Conservation (phyloP, 208 protist genomes). For the Leishmania tarentolae region DNA sequence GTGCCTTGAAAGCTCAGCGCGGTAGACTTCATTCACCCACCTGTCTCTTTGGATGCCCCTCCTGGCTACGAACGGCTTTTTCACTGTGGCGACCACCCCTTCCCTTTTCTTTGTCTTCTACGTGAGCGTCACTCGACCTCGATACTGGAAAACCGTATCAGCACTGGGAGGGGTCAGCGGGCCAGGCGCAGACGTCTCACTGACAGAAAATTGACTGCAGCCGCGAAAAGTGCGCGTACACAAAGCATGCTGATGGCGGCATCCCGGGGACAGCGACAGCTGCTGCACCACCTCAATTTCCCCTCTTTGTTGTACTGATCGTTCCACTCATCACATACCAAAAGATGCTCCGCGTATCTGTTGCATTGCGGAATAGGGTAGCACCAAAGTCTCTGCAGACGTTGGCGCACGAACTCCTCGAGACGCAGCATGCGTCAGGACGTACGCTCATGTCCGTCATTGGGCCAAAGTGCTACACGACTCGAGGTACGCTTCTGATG, state of each 20-base stretch:
- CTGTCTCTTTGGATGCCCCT: neutral
- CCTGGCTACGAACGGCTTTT: neutral
- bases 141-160: neutral
- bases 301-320: neutral
- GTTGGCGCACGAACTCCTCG: constrained; percentile 18
- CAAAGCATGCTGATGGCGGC: neutral
- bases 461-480: constrained; percentile 28
- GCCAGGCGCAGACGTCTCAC: neutral
- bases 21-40: neutral
- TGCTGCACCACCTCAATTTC: neutral
- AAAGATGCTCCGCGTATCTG: constrained; percentile 25
- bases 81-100: neutral
- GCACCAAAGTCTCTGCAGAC: constrained; percentile 6
- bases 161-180: neutral
- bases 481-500: constrained; percentile 28
- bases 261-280: neutral
- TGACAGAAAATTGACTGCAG: neutral
- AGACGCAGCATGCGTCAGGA: constrained; percentile 22
- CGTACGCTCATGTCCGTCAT: constrained; percentile 23
- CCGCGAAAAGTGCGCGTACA: neutral
- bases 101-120: constrained; percentile 2
- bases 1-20: neutral
- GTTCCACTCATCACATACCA: neutral
- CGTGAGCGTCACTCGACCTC: neutral
- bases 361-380: neutral